Evolutionary conservation across 306 rosid genomes (phyloP).

Genomic region (Cicer chorassanicum): DNA sequence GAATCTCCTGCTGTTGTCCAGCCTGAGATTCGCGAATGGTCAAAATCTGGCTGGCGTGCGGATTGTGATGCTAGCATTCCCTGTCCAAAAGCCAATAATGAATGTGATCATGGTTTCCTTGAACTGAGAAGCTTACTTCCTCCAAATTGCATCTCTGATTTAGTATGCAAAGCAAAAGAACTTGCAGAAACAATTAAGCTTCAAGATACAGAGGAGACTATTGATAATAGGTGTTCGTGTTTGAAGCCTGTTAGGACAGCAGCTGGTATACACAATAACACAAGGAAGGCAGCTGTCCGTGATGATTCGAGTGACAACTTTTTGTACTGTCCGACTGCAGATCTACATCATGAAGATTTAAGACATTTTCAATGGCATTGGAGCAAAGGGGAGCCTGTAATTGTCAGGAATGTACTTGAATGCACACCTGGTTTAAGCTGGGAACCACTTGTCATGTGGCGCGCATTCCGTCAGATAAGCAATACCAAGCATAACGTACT

Average conservation of each 20-base stretch:
- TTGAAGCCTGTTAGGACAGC: slow-evolving; percentile 28
- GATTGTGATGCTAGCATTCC: slow-evolving; percentile 68
- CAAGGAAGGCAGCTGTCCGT: slow-evolving; percentile 73
- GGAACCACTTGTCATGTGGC: slow-evolving; percentile 98
- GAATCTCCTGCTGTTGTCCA: background rate
- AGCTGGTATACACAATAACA: slow-evolving; percentile 24
- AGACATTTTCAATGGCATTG: slow-evolving; percentile 87
- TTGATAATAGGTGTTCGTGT: slow-evolving; percentile 56
- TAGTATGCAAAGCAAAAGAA: slow-evolving; percentile 67
- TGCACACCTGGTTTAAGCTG: slow-evolving; percentile 81
- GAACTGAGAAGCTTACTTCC: slow-evolving; percentile 62
- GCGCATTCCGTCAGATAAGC: slow-evolving; percentile 72
- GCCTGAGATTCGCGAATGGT: slow-evolving; percentile 36
- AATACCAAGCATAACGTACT: slow-evolving; percentile 38
- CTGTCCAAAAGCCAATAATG: slow-evolving; percentile 59
- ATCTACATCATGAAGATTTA: slow-evolving; percentile 52
- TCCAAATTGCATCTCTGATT: slow-evolving; percentile 47
- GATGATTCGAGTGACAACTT: slow-evolving; percentile 62
- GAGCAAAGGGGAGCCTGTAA: slow-evolving; percentile 84
- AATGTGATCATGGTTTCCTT: slow-evolving; percentile 57
- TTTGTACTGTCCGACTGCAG: slow-evolving; percentile 68
- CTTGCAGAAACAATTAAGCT: slow-evolving; percentile 48
- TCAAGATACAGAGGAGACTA: slow-evolving; percentile 40
- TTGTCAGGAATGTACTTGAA: slow-evolving; percentile 78
- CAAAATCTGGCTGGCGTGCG: slow-evolving; percentile 60